These are phyloP conservation scores for Eucalyptus cloeziana DNA, from an alignment of 345 rosid species.

Conservation along the genomic window DNA sequence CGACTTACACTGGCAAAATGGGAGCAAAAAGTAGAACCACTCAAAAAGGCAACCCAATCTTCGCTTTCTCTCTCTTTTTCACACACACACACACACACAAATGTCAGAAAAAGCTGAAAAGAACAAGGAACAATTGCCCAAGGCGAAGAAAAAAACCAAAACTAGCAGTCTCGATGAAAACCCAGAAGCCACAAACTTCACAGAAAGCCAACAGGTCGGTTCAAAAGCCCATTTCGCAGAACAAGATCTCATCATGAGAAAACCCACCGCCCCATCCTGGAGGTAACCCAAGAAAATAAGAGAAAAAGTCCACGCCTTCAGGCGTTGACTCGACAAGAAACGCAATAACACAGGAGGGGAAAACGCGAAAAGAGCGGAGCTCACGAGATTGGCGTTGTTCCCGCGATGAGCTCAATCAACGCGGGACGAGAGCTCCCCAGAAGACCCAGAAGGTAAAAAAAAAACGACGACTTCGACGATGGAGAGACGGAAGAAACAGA, in stretches of 20 bases:
- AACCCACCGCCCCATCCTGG: background rate
- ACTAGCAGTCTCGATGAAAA: background rate
- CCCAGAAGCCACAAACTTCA: background rate
- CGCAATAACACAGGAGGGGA: background rate
- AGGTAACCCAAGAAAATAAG: background rate
- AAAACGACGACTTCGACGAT: background rate
- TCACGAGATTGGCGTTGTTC: background rate
- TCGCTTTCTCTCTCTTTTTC: background rate
- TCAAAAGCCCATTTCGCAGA: background rate
- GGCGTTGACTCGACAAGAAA: background rate
- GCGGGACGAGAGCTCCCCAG: background rate
- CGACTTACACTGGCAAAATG: background rate
- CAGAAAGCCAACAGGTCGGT: background rate
- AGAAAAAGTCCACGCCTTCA: background rate
- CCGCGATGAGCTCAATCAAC: background rate
- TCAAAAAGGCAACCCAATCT: background rate
- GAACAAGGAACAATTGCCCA: background rate
- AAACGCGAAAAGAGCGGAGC: background rate
- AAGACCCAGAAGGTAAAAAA: background rate
- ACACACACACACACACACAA: too few species aligned
- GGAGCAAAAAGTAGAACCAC: background rate
- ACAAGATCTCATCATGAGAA: background rate
- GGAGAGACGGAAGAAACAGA: background rate
- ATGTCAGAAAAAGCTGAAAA: background rate
- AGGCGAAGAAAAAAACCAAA: background rate